A percentile compares a stretch with the other conserved stretches of the same genome.
Evolutionary conservation across 768 basidiomycete species (phyloP).

Genomic region (Boletus vinaceobasis): DNA sequence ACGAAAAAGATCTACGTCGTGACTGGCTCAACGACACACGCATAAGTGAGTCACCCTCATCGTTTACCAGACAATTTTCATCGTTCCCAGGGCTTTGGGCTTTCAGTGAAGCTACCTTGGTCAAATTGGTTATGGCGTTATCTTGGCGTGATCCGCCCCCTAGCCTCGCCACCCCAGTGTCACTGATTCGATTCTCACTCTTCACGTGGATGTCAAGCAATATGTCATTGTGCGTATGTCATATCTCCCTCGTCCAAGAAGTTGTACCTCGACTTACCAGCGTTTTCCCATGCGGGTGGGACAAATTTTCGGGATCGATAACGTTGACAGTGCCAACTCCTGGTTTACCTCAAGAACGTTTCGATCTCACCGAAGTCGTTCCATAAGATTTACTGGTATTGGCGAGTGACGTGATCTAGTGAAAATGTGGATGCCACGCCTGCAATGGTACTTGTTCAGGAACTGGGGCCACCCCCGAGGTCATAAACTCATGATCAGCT

Average conservation of each 20-base stretch:
- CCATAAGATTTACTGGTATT: background rate
- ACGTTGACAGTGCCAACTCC: background rate
- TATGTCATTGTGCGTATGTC: background rate
- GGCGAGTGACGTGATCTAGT: background rate
- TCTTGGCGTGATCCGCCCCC: background rate
- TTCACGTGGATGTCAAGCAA: background rate
- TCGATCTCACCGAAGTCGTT: background rate
- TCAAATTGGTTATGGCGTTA: background rate
- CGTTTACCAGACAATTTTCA: background rate
- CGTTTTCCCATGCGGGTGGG: background rate
- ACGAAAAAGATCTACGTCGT: background rate
- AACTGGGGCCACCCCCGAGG: background rate
- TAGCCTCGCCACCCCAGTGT: background rate
- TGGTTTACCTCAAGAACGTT: background rate
- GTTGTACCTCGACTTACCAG: background rate
- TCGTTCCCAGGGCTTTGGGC: background rate
- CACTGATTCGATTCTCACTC: background rate
- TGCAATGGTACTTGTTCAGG: background rate
- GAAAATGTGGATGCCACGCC: background rate
- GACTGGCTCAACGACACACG: background rate
- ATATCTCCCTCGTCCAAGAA: background rate
- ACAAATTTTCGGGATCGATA: background rate
- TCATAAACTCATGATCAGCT: background rate
- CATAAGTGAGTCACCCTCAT: background rate
- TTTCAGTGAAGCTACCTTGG: background rate